phyloP scores from a whole-genome alignment of 495 filamentous ascomycete species.

The Amorphotheca resinae region DNA sequence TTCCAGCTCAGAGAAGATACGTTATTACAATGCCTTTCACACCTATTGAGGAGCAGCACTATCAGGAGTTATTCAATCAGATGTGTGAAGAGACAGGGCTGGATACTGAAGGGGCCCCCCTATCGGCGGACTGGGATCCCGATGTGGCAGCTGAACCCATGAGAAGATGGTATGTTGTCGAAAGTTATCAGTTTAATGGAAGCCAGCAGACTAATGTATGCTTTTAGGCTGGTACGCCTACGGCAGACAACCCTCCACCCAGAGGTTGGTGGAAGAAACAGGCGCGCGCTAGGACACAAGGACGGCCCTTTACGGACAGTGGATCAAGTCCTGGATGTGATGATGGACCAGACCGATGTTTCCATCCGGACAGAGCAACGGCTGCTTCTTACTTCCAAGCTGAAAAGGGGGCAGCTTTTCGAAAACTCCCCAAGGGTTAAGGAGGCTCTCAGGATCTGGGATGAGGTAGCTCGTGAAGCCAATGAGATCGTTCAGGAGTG shows the following conservation, averaged over 20 bases:
- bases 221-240: conserved; percentile 39
- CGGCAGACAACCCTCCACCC: conserved; percentile 84
- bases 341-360: conserved; percentile 72
- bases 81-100: conserved; percentile 61
- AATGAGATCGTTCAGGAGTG: conserved; percentile 48
- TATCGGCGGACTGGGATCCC: conserved; percentile 47
- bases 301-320: conserved; percentile 64
- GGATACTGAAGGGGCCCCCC: conserved; percentile 47
- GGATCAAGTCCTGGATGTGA: conserved; percentile 68
- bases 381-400: conserved; percentile 41
- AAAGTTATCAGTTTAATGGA: not conserved
- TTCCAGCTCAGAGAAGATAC: conserved; percentile 70
- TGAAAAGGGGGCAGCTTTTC: conserved; percentile 60
- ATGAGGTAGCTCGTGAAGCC: conserved; percentile 41
- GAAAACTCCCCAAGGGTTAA: conserved; percentile 42
- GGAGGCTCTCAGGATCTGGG: conserved; percentile 58
- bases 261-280: conserved; percentile 54
- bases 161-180: conserved; percentile 29
- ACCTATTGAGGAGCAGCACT: conserved; percentile 78
- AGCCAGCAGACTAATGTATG: not conserved
- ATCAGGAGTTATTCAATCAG: conserved; percentile 54
- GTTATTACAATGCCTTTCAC: conserved; percentile 85
- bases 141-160: conserved; percentile 36
- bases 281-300: conserved; percentile 49
- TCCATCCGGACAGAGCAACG: conserved; percentile 55